Evolutionary conservation across 1,284 basidiomycete genomes (phyloP).

Genomic region (Cystobasidiaceae sp.): DNA sequence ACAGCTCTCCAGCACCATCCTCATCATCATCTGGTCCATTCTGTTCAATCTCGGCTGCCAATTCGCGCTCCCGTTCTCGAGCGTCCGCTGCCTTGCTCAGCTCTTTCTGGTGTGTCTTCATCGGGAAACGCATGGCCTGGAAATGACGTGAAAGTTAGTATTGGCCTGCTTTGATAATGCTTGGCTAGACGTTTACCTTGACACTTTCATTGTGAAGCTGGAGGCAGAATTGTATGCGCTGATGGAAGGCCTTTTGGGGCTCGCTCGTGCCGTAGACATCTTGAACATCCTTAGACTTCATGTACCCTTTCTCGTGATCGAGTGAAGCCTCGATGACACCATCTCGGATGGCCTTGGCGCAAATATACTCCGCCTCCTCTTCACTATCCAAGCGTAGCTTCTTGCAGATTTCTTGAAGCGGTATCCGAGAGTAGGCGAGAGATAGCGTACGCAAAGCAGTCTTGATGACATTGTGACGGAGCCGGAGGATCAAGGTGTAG

Average conservation of each 20-base stretch:
- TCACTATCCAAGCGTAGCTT: slow-evolving; percentile 95
- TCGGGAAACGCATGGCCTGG: slow-evolving; percentile 91
- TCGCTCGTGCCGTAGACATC: slow-evolving; percentile 82
- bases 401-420: slow-evolving; percentile 86
- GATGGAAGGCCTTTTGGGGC: slow-evolving; percentile 80
- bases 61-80: slow-evolving; percentile 85
- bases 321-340: slow-evolving; percentile 89
- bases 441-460: slow-evolving; percentile 94
- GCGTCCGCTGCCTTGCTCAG: slow-evolving; percentile 85
- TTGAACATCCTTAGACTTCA: slow-evolving; percentile 61
- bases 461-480: slow-evolving; percentile 99
- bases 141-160: no score
- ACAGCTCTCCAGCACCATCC: slow-evolving; percentile 53
- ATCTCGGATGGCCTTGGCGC: slow-evolving; percentile 96
- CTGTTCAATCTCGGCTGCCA: slow-evolving; percentile 80
- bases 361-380: slow-evolving; percentile 98
- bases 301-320: slow-evolving; percentile 91
- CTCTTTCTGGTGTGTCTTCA: slow-evolving; percentile 93
- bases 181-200: slow-evolving; percentile 52
- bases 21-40: slow-evolving; percentile 68
- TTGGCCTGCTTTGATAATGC: not conserved
- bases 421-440: slow-evolving; percentile 90
- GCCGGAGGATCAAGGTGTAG: slow-evolving; percentile 83
- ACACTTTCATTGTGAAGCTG: slow-evolving; percentile 65
- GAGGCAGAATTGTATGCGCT: slow-evolving; percentile 83